Percentiles rank a stretch among this genome's conserved stretches.
These are phyloP conservation scores for Nemania sp. DNA, from an alignment of 2,329 filamentous ascomycete species.

Conservation along the genomic window DNA sequence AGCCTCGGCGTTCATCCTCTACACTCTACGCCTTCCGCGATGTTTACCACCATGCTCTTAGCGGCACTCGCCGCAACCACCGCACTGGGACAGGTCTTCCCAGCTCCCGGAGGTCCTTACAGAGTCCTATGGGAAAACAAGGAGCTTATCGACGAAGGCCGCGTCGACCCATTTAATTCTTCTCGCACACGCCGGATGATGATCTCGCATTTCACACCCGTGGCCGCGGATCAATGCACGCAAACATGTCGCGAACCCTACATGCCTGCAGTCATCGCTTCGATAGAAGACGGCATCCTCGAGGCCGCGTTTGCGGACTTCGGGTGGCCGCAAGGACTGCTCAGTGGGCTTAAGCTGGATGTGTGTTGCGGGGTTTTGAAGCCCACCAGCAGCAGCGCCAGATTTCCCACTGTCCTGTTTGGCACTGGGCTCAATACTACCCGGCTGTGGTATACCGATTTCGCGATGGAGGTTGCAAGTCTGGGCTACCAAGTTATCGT, in stretches of 20 bases:
- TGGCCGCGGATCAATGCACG: constrained; percentile 13
- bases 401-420: constrained; percentile 16
- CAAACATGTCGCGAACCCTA: constrained; percentile 15
- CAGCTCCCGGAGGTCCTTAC: constrained; percentile 15
- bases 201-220: constrained; percentile 20
- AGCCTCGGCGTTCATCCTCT: too few relatives aligned
- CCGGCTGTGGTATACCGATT: constrained; percentile 18
- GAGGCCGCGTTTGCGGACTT: constrained; percentile 11
- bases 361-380: constrained; percentile 19
- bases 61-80: constrained; percentile 10
- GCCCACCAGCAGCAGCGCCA: background rate
- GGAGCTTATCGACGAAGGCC: constrained; percentile 16
- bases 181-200: constrained; percentile 17
- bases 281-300: constrained; percentile 21
- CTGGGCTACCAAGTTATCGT: constrained; percentile 20
- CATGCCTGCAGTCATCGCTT: constrained; percentile 12
- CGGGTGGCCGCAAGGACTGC: constrained; percentile 17
- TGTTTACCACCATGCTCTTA: constrained; percentile 1
- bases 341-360: constrained; percentile 17
- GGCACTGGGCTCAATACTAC: constrained; percentile 23
- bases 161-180: constrained; percentile 22
- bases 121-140: constrained; percentile 21
- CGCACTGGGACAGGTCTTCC: constrained; percentile 18
- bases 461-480: constrained; percentile 22
- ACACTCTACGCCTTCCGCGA: background rate